Evolutionary conservation across 176 grass and related monocot species (phyloP).

Genomic region (Oryza longistaminata): DNA sequence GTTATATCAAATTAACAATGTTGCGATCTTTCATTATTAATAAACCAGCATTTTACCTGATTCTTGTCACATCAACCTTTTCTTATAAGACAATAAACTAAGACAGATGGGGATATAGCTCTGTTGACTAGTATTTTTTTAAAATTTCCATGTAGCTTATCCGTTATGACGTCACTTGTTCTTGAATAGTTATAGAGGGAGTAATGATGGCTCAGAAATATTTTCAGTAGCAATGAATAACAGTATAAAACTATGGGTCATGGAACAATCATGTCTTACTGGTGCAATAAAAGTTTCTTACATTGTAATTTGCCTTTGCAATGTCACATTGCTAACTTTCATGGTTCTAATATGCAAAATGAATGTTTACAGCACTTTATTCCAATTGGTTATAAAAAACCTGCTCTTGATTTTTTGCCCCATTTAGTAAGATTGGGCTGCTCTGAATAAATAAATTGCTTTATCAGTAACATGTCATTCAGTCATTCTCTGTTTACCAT

Average conservation of each 20-base stretch:
- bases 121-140: neutral
- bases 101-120: neutral
- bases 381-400: constrained; percentile 7
- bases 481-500: constrained; percentile 17
- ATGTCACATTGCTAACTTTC: neutral
- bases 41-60: neutral
- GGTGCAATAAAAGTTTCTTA: neutral
- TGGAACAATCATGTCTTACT: neutral
- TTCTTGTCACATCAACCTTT: neutral
- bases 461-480: constrained; percentile 7
- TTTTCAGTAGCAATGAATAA: neutral
- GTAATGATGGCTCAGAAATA: neutral
- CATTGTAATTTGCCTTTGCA: neutral
- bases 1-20: neutral
- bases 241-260: neutral
- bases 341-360: constrained; percentile 2
- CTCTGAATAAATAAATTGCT: constrained; percentile 13
- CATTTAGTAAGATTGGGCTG: constrained; percentile 24
- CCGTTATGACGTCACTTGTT: constrained; percentile 2
- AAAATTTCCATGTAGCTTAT: neutral
- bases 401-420: neutral
- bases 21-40: neutral
- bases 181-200: constrained; percentile 2
- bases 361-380: constrained; percentile 8
- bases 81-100: neutral